phyloP scores from a whole-genome alignment of 1,139 yeast species.

The Yamadazyma oceani region DNA sequence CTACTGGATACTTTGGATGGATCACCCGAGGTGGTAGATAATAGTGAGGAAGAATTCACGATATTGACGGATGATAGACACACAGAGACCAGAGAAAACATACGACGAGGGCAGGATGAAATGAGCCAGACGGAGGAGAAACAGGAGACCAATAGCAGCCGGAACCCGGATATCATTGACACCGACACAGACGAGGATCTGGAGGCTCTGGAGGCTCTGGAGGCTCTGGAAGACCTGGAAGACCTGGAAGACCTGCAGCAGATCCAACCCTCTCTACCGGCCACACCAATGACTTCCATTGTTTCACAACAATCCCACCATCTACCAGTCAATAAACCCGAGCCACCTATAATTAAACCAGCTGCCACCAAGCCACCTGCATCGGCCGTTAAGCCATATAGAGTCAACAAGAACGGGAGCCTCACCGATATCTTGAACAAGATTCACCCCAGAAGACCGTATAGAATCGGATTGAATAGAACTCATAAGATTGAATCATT shows the following conservation, averaged over 20 bases:
- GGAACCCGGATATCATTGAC: too few species aligned
- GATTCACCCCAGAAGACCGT: slow-evolving; percentile 8
- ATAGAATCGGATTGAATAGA: slow-evolving; percentile 35
- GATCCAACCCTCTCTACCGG: too few species aligned
- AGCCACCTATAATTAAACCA: not conserved
- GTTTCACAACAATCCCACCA: too few species aligned
- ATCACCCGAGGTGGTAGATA: slow-evolving; percentile 4
- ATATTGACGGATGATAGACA: slow-evolving; percentile 1
- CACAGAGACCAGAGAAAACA: not conserved
- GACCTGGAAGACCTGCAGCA: too few species aligned
- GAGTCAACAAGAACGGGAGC: slow-evolving; percentile 9
- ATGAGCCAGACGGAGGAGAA: not conserved
- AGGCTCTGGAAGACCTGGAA: too few species aligned
- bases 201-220: too few species aligned
- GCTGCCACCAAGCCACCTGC: too few species aligned
- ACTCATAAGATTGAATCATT: slow-evolving; percentile 30
- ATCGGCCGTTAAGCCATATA: too few species aligned
- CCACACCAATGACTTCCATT: not conserved
- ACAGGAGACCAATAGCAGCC: too few species aligned
- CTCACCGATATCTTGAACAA: slow-evolving; percentile 17
- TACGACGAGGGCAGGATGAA: not conserved
- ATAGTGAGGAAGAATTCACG: slow-evolving; percentile 11
- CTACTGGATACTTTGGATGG: not conserved
- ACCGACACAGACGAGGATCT: too few species aligned
- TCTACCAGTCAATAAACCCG: too few species aligned